Conservation (phyloP, 2,329 filamentous ascomycete species). For the Penicillium italicum region DNA sequence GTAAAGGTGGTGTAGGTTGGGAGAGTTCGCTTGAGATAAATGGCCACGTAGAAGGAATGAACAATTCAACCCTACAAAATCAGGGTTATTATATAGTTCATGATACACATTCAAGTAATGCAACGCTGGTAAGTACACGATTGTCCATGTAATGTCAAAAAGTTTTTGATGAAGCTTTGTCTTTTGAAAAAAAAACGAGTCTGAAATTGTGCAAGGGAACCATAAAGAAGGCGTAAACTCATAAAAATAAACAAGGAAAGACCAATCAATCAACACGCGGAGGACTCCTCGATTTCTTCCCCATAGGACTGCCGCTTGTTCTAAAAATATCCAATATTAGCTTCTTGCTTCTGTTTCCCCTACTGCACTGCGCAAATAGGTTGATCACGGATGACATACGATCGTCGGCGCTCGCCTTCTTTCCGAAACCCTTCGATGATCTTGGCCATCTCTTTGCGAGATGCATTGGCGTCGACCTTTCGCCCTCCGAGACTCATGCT, state of each 20-base stretch:
- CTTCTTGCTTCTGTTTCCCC: neutral
- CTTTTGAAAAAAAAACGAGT: neutral
- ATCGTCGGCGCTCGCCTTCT: constrained; percentile 79
- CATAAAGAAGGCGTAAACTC: constrained; percentile 15
- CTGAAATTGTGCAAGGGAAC: constrained; percentile 12
- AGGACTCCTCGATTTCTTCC: constrained; percentile 24
- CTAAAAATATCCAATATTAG: constrained; percentile 7
- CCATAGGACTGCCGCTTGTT: constrained; percentile 22
- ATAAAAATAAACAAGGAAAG: neutral
- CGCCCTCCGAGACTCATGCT: constrained; percentile 90
- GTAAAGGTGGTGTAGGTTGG: too few relatives aligned
- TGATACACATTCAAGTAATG: neutral
- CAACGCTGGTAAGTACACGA: constrained; percentile 5
- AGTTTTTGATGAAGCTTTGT: neutral
- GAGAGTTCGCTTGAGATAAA: too few relatives aligned
- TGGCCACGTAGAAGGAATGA: too few relatives aligned
- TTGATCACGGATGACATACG: constrained; percentile 53
- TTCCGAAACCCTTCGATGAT: constrained; percentile 84
- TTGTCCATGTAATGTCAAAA: neutral
- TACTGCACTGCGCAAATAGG: neutral
- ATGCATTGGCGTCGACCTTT: constrained; percentile 73
- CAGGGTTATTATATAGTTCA: neutral
- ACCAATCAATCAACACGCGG: constrained; percentile 21
- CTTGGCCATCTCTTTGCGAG: constrained; percentile 83
- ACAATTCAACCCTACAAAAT: too few relatives aligned